Evolutionary conservation across 164 flowering plant species (phyloP), one percentile per base, ranked within the genome.

Genomic region (Chloranthus sessilifolius): DNA sequence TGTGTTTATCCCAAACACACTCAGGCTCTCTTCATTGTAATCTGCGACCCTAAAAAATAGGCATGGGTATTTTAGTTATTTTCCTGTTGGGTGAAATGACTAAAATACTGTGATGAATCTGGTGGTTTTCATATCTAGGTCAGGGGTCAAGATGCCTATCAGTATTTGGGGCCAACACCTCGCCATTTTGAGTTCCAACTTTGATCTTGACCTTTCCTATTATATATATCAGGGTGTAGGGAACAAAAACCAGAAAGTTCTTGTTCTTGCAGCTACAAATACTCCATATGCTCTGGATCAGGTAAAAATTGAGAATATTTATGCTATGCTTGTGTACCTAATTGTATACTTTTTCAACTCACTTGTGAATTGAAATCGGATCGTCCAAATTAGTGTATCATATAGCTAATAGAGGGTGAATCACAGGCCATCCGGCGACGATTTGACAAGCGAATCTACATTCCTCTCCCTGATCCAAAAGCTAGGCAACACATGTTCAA

Each of bases 181-280:
- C n/a, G n/a, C n/a, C n/a, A n/a, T n/a, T n/a, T n/a, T n/a, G n/a
- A n/a, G n/a, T n/a, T 48, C n/a, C 21, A 30, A 16, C 16, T 47
- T 11, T 23, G 8, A 35, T 14, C 19, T 47, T 25, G 30, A 15
- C 38, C 19, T 40, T 49, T 35, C 11, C n/a, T n/a, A n/a, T 47
- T 17, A 31, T 33, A 27, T 7, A 39, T 59, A 47, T 63, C 59
- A 89, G 97, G 97, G 97, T 65, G 95, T 89, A 7, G 97, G 97
- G 24, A 55, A 73, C 72, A 82, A 72, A 69, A 95, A 89, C 67
- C 75, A 89, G 52, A 89, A 89, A 69, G 95, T 89, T 59, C 95
- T 89, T 56, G 92, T 86, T 74, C 90, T 89, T 67, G 97, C 97
- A 38, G 95, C 97, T 25, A 90, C 97, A 53, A 90, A 90, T 73